These are phyloP conservation scores for Choricystis sp. DNA, from an alignment of 139 green algal species.

Conservation along the genomic window DNA sequence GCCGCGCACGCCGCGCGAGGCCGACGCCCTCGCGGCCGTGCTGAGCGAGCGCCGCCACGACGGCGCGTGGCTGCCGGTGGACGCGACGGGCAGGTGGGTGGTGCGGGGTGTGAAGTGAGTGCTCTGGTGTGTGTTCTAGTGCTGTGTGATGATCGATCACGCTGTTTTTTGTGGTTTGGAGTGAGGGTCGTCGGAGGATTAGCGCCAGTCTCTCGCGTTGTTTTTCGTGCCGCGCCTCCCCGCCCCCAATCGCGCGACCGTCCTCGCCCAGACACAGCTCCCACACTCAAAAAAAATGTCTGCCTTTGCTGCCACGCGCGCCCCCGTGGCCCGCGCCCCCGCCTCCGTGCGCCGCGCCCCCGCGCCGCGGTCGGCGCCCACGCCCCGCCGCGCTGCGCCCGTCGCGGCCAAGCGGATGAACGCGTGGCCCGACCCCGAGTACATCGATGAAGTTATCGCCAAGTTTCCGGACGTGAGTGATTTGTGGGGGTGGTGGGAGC, in stretches of 20 bases:
- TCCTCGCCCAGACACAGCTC: not conserved
- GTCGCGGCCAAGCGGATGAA: constrained; percentile 12
- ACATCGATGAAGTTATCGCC: constrained; percentile 24
- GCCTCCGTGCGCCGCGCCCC: not conserved
- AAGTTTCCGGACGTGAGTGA: constrained; percentile 51
- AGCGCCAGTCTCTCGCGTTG: not conserved
- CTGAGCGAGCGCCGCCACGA: not conserved
- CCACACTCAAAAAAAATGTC: not conserved
- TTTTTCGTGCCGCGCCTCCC: not conserved
- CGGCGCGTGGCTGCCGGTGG: constrained; percentile 26
- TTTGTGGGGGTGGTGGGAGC: no score
- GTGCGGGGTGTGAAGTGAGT: no score
- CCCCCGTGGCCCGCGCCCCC: not conserved
- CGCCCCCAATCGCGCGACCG: not conserved
- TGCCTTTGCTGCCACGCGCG: not conserved
- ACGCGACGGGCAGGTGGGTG: constrained; percentile 4
- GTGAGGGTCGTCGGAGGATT: not conserved
- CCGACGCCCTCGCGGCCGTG: constrained; percentile 14
- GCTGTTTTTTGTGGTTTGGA: no score
- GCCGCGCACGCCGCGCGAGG: constrained; percentile 26
- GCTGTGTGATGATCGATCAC: no score
- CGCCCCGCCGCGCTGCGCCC: no score
- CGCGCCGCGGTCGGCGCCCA: not conserved
- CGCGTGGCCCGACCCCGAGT: constrained; percentile 39
- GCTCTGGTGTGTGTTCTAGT: no score